Evolutionary conservation across 164 flowering plant genomes (phyloP).

Genomic region (Malania oleifera): DNA sequence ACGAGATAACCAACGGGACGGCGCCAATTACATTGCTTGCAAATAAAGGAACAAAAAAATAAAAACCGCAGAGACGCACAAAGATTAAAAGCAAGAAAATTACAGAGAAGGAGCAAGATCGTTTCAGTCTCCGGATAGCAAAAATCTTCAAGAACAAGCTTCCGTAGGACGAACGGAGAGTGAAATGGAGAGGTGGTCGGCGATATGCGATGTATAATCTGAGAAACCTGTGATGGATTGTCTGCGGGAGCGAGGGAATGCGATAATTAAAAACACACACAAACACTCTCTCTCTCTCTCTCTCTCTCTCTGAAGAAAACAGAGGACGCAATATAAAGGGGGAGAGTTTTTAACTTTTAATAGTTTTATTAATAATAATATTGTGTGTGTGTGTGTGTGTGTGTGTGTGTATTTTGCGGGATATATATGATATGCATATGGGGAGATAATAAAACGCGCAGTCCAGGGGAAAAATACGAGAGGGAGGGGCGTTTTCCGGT

Average conservation of each 20-base stretch:
- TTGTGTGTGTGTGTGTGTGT: too few species aligned
- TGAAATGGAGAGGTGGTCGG: background rate
- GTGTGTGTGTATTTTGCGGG: too few species aligned
- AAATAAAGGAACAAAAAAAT: conserved; percentile 18
- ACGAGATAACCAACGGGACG: conserved; percentile 4
- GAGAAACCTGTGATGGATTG: too few species aligned
- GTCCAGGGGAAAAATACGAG: too few species aligned
- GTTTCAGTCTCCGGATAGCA: conserved; percentile 4
- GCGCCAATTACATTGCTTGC: conserved; percentile 26
- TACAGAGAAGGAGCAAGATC: conserved; percentile 13
- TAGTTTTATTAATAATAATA: too few species aligned
- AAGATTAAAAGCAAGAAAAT: conserved; percentile 4
- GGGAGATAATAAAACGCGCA: too few species aligned
- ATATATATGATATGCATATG: too few species aligned
- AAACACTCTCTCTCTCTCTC: too few species aligned
- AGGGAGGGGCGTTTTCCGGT: too few species aligned
- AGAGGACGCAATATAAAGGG: too few species aligned
- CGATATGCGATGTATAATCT: background rate
- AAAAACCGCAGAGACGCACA: conserved; percentile 3
- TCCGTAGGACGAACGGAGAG: background rate
- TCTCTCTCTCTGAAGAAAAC: too few species aligned
- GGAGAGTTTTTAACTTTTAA: too few species aligned
- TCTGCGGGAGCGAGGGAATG: conserved; percentile 7
- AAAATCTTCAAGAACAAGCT: conserved; percentile 14
- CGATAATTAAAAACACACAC: background rate